Base-by-base conservation (phyloP, 352 stramenopile genomes). In the Globisporangium cystogenes region DNA sequence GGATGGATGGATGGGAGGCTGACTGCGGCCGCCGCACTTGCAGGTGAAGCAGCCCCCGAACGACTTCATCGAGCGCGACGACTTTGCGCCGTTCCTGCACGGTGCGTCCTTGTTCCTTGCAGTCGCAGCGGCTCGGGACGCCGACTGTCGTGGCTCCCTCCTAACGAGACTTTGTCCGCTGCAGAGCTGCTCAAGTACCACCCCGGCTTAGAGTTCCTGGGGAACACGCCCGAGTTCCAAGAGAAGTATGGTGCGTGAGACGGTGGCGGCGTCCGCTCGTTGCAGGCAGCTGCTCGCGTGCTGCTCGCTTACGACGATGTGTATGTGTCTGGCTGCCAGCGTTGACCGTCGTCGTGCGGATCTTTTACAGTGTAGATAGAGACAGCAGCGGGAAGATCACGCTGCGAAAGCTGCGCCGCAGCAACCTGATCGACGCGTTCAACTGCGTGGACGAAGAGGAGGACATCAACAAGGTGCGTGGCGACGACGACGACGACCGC, bases 211-310 rank as follows among this genome's bases (percentile, higher is more conserved):
- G 95, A 98, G 59, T 99, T 99, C 68, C 75, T 99, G 33, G 90
- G 92, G 40, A 93, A 92, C 47, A 98, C 98, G 55, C 89, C 93
- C n/a, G 97, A 99, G 65, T 99, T 99, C 76, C 97, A 99, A 75
- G 94, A 99, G 63, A 99, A 99, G 86, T 99, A 99, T 74, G 84
- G 81, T 90, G 58, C 8, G 64, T 55, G 18, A n/a, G n/a, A n/a
- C n/a, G n/a, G n/a, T n/a, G n/a, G n/a, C n/a, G n/a, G n/a, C n/a
- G n/a, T n/a, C n/a, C n/a, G n/a, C n/a, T n/a, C n/a, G n/a, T n/a
- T n/a, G n/a, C n/a, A n/a, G n/a, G n/a, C n/a, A n/a, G 36, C 6
- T 48, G 24, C 44, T 15, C n/a, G 10, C 33, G 12, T 3, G 1
- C 11, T 33, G 3, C 20, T 50, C 7, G 15, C 16, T 48, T 18